Evolutionary conservation across 257 asterid species (phyloP).

Genomic region (Knoxia roxburghii): DNA sequence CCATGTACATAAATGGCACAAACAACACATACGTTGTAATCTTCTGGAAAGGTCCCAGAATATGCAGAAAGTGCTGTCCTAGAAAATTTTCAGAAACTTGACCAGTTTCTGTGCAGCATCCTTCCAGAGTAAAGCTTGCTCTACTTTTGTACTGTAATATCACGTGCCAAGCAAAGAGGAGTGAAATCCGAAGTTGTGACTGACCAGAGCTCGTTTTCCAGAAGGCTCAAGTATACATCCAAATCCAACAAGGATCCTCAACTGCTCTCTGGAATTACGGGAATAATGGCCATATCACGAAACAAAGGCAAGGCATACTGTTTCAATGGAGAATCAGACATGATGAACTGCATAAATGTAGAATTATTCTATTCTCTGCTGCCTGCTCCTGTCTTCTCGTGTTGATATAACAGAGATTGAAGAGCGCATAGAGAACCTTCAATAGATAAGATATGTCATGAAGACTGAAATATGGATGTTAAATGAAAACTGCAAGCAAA

Average conservation of each 20-base stretch:
- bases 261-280: conserved; percentile 92
- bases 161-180: conserved; percentile 97
- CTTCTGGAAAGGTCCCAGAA: conserved; percentile 94
- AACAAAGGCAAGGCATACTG: conserved; percentile 89
- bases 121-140: conserved; percentile 81
- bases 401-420: conserved; percentile 97
- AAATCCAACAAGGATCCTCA: conserved; percentile 97
- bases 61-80: conserved; percentile 89
- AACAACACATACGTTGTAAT: conserved; percentile 95
- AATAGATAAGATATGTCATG: conserved; percentile 31
- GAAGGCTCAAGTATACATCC: conserved; percentile 91
- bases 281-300: conserved; percentile 99
- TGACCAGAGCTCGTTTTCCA: conserved; percentile 90
- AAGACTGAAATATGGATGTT: conserved; percentile 3
- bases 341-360: conserved; percentile 89
- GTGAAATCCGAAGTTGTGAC: conserved; percentile 95
- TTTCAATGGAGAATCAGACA: conserved; percentile 83
- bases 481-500: neutral
- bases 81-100: conserved; percentile 81
- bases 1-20: too few species aligned
- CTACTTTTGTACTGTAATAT: conserved; percentile 86
- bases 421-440: conserved; percentile 88
- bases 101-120: conserved; percentile 92
- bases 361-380: conserved; percentile 96
- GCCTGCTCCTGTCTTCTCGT: conserved; percentile 99